These are phyloP conservation scores for Starmera dryadoides DNA, from an alignment of 805 yeast genomes.

Conservation along the genomic window DNA sequence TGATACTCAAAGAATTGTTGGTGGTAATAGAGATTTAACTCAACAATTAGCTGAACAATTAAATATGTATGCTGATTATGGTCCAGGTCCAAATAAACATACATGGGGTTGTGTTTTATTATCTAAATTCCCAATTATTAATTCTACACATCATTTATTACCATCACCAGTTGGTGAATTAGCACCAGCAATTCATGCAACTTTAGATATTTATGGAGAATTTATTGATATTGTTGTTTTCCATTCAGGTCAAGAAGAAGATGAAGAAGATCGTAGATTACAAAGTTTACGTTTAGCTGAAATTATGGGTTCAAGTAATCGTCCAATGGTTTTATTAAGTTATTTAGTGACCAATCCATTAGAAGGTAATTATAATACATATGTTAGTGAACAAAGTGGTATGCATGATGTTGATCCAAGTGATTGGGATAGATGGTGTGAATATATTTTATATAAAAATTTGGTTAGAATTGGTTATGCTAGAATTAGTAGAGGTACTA, in stretches of 20 bases:
- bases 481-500: constrained; percentile 84
- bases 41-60: constrained; percentile 87
- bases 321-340: constrained; percentile 84
- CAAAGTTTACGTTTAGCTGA: constrained; percentile 73
- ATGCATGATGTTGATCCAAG: constrained; percentile 91
- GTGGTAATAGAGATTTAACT: constrained; percentile 93
- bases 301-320: constrained; percentile 72
- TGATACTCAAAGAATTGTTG: constrained; percentile 88
- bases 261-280: constrained; percentile 83
- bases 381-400: constrained; percentile 75
- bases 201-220: constrained; percentile 84
- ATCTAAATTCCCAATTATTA: constrained; percentile 89
- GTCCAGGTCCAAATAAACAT: constrained; percentile 97
- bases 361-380: constrained; percentile 86
- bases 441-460: constrained; percentile 84
- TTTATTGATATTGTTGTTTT: constrained; percentile 88
- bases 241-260: constrained; percentile 98
- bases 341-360: constrained; percentile 85
- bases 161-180: constrained; percentile 98
- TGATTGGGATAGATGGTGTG: constrained; percentile 99
- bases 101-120: constrained; percentile 96
- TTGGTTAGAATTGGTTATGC: constrained; percentile 89
- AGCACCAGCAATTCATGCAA: constrained; percentile 97
- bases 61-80: constrained; percentile 92
- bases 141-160: constrained; percentile 82